phyloP scores from a whole-genome alignment of 805 yeast species.

The Nakazawaea sp. region DNA sequence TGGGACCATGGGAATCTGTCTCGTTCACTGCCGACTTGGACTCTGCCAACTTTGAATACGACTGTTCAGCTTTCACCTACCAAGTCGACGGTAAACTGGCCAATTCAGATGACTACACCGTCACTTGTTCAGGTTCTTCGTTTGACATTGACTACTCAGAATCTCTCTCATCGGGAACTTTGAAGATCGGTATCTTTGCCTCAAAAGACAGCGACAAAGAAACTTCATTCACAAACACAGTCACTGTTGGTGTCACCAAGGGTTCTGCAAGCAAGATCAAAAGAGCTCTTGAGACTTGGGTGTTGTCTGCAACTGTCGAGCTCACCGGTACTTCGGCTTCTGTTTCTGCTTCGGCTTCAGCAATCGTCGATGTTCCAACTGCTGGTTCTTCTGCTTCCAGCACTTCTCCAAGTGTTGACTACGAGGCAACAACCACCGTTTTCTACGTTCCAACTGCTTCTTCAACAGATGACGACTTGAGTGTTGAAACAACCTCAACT shows the following conservation, averaged over 20 bases:
- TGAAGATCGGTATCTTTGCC: constrained; percentile 7
- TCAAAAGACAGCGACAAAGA: constrained; percentile 2
- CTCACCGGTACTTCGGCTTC: constrained; percentile 14
- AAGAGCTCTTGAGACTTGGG: constrained; percentile 5
- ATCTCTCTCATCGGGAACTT: background rate
- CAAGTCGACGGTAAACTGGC: constrained; percentile 2
- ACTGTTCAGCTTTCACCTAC: constrained; percentile 8
- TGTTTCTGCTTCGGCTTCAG: constrained; percentile 10
- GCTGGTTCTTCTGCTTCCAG: constrained; percentile 12
- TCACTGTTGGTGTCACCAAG: constrained; percentile 6
- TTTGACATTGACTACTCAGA: constrained; percentile 7
- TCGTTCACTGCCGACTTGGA: constrained; percentile 1
- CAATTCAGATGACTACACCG: constrained; percentile 1
- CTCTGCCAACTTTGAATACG: constrained; percentile 4
- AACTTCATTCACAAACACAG: constrained; percentile 3
- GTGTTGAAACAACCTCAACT: constrained; percentile 7
- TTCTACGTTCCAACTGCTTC: constrained; percentile 8
- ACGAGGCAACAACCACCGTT: constrained; percentile 7
- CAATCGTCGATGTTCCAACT: constrained; percentile 13
- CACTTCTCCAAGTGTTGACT: constrained; percentile 1
- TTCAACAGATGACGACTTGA: constrained; percentile 1
- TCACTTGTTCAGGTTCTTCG: constrained; percentile 7
- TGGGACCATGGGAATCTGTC: constrained; percentile 6
- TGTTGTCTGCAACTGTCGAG: constrained; percentile 3
- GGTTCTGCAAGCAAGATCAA: constrained; percentile 12